Percentiles rank a stretch among this genome's conserved stretches.
Evolutionary conservation across 1,284 basidiomycete genomes (phyloP).

Genomic region (Melampsora americana): DNA sequence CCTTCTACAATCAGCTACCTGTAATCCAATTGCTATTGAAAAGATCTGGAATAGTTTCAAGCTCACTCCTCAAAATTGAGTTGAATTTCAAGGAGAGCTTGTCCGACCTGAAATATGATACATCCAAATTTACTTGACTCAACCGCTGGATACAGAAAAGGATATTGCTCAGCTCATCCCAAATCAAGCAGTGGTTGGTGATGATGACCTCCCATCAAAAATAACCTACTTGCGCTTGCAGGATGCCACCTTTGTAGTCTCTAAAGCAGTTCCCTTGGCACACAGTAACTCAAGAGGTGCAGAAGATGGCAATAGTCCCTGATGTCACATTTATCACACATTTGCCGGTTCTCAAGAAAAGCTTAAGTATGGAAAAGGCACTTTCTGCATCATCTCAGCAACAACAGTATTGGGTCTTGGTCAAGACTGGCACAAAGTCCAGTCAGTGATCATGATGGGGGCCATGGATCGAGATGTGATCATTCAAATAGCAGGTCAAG

Average conservation of each 20-base stretch:
- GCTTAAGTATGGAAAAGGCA: not conserved
- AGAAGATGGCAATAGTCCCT: not conserved
- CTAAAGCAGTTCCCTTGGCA: no score
- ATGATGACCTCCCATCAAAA: not conserved
- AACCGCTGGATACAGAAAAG: not conserved
- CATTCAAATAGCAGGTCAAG: not conserved
- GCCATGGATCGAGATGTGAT: not conserved
- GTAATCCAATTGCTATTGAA: constrained; percentile 8
- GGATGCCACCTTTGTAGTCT: not conserved
- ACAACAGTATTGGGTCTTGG: constrained; percentile 9
- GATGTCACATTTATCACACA: not conserved
- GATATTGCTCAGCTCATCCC: constrained; percentile 4
- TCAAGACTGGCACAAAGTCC: constrained; percentile 20
- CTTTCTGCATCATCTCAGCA: constrained; percentile 7
- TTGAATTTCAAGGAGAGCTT: not conserved
- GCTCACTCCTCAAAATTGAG: not conserved
- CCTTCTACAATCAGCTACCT: constrained; percentile 16
- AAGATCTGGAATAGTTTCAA: constrained; percentile 5
- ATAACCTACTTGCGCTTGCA: not conserved
- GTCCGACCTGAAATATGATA: no score
- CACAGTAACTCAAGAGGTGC: not conserved
- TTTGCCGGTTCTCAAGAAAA: constrained; percentile 12
- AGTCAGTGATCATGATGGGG: not conserved
- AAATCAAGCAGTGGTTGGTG: not conserved
- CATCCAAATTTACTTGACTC: constrained; percentile 4